Conservation (phyloP, 2,329 filamentous ascomycete genomes). For the Dothideomycetes sp. region DNA sequence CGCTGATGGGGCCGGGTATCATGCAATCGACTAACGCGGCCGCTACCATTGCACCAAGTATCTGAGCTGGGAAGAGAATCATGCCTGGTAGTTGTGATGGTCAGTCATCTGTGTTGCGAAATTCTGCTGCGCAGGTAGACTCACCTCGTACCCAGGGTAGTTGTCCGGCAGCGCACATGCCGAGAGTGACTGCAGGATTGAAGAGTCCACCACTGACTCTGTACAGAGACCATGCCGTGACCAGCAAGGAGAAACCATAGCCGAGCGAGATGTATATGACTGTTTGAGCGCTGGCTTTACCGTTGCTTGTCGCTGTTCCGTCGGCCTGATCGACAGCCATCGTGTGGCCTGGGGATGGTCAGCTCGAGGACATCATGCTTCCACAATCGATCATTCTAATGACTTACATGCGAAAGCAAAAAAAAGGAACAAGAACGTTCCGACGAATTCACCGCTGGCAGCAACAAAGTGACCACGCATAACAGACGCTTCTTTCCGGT, state of each 20-base stretch:
- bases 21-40: constrained; percentile 19
- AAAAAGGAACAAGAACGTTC: constrained; percentile 24
- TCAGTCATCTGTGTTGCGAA: not conserved
- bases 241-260: constrained; percentile 20
- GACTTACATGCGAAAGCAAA: constrained; percentile 16
- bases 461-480: constrained; percentile 10
- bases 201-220: constrained; percentile 19
- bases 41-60: constrained; percentile 20
- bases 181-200: constrained; percentile 19
- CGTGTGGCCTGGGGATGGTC: constrained; percentile 10
- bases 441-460: constrained; percentile 20
- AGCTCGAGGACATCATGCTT: too few species aligned
- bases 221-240: constrained; percentile 20
- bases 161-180: constrained; percentile 17
- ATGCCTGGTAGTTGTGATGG: not conserved
- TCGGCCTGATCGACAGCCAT: constrained; percentile 16
- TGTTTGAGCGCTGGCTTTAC: constrained; percentile 12
- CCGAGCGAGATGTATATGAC: constrained; percentile 19
- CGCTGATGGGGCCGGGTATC: constrained; percentile 18
- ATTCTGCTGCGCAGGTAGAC: not conserved
- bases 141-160: constrained; percentile 15
- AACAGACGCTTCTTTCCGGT: not conserved
- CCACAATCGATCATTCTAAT: too few species aligned
- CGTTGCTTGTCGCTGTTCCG: constrained; percentile 10
- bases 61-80: constrained; percentile 18